Base-by-base conservation (phyloP, 441 rosid species). In the Brassica balearica region DNA sequence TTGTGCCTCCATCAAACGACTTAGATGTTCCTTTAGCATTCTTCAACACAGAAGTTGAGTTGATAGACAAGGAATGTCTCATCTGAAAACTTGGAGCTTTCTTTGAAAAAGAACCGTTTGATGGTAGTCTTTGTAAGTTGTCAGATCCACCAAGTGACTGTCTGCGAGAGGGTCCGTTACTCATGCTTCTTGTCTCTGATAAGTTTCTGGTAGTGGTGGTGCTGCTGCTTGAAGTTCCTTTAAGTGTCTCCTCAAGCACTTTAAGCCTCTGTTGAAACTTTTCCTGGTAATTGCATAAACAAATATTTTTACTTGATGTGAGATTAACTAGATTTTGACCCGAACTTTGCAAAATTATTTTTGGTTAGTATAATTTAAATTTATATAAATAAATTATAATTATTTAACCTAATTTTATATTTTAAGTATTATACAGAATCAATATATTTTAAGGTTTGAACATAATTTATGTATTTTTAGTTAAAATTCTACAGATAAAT, bases 81-180 rank as follows among this genome's bases (percentile, higher is more conserved):
- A 88, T 84, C 81, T 88, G 95, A 14, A 85, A 84, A 58, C 89
- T 46, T 48, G 77, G 73, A 43, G 73, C 10, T 87, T 88, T 90
- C 88, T 89, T 93, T 56, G 98, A 75, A 66, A 93, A 82, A 83
- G 92, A 81, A 55, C 99, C 94, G 80, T 91, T 93, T 73, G 99
- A 84, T 9, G 87, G 82, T 55, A 88, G 80, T 72, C 87, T 93
- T 72, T 92, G 87, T 59, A 89, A 68, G 84, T 85, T 90, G 46
- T 95, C 99, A 75, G 93, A 89, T 74, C 98, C 99, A 79, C 99
- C 99, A 41, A 95, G 83, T 1, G 99, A 95, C 78, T 92, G 99
- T 64, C 99, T 96, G 32, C 99, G 94, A 69, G 98, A 88, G 25
- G 90, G 88, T 62, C 99, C 99, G 65, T 92, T 93, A 86, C 94